A percentile compares a stretch with the other conserved stretches of the same genome.
Evolutionary conservation across 1,284 basidiomycete species (phyloP).

Genomic region (Trichosporon faecale): DNA sequence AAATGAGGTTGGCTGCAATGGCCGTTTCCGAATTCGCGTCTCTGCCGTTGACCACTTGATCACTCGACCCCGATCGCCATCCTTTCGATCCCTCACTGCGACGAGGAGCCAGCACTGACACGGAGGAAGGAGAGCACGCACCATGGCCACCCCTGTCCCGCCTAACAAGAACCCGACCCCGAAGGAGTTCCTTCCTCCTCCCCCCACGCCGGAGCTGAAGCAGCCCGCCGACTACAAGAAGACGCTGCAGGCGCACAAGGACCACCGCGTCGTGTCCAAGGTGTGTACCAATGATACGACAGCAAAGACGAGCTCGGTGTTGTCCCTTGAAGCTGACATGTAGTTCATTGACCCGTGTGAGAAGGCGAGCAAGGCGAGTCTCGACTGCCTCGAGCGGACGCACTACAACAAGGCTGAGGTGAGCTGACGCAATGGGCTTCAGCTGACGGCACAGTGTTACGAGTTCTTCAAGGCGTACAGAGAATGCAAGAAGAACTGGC

Average conservation of each 20-base stretch:
- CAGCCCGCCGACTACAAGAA: constrained; percentile 49
- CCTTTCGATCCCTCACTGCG: not conserved
- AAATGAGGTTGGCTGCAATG: constrained; percentile 3
- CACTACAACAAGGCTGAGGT: constrained; percentile 52
- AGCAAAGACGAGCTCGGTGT: not conserved
- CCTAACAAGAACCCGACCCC: constrained; percentile 43
- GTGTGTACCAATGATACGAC: constrained; percentile 22
- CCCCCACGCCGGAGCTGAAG: constrained; percentile 38
- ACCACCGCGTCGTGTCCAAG: constrained; percentile 30
- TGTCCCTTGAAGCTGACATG: constrained; percentile 10
- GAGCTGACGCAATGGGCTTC: constrained; percentile 11
- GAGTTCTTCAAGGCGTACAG: constrained; percentile 51
- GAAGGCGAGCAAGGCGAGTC: constrained; percentile 46
- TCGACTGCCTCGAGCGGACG: constrained; percentile 49
- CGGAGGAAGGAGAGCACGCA: not conserved
- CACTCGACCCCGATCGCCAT: not conserved
- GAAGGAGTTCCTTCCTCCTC: constrained; percentile 32
- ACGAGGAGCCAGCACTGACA: not conserved
- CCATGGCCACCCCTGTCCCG: constrained; percentile 48
- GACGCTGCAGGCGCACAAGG: constrained; percentile 38
- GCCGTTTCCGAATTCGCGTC: constrained; percentile 2
- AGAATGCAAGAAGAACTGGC: constrained; percentile 52
- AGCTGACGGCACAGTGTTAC: constrained; percentile 37
- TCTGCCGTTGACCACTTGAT: not conserved
- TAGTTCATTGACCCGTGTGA: constrained; percentile 51